Percentiles rank a stretch among this genome's conserved stretches.
Conservation (phyloP, 306 rosid genomes). For the Purshia tridentata region DNA sequence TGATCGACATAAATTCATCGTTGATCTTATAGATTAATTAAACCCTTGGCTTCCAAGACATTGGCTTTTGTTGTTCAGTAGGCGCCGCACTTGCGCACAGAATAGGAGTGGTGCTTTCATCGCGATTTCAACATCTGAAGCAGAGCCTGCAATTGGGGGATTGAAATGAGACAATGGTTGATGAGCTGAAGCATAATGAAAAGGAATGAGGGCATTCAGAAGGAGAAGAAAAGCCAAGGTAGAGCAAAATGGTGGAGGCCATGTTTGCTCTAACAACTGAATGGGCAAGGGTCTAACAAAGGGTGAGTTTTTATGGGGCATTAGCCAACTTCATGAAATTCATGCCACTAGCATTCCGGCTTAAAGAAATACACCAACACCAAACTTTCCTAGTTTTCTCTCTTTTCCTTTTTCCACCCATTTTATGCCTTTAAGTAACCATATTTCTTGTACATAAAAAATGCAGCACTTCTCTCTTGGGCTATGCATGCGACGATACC, state of each 20-base stretch:
- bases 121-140: neutral
- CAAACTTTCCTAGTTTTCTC: neutral
- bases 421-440: neutral
- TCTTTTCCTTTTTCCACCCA: neutral
- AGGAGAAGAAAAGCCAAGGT: neutral
- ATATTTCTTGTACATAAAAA: neutral
- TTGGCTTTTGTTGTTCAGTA: neutral
- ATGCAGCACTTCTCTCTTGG: neutral
- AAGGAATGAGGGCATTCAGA: neutral
- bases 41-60: slow-evolving; percentile 5
- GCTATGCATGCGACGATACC: too few species aligned
- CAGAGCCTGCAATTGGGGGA: neutral
- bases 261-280: neutral
- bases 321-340: neutral
- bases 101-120: neutral
- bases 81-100: neutral
- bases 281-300: neutral
- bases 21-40: neutral
- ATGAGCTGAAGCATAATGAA: neutral
- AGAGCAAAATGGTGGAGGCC: neutral
- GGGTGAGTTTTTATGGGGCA: neutral
- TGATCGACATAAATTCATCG: too few species aligned
- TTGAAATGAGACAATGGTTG: neutral
- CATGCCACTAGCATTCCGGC: neutral
- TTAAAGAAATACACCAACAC: neutral